Evolutionary conservation across 2,329 filamentous ascomycete species (phyloP), one percentile per base, ranked within the genome.

Genomic region (Hypoxylon sp.): DNA sequence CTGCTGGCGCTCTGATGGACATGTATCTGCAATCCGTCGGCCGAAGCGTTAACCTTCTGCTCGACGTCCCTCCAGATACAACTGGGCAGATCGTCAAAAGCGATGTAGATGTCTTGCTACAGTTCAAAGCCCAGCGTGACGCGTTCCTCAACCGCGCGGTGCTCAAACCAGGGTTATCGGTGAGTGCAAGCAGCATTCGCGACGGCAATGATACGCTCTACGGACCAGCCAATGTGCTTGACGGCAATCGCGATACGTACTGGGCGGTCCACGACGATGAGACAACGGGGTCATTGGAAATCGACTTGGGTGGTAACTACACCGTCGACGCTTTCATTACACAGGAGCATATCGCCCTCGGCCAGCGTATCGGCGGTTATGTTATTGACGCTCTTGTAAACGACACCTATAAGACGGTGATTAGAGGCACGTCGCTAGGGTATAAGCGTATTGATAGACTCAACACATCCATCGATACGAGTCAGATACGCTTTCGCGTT

Each of bases 351-450:
- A 76, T 78, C 37, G 69, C 74, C 5, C 54, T 76, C 5, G 76
- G 76, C 3, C 76, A 78, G 62, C 71, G 76, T 2, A 73, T 78
- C 19, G 76, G 76, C n/a, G 75, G 74, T 1, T 77, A 77, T 46
- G 54, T 62, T 0, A 72, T 76, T 14, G 75, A 77, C 4, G 70
- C 63, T 3, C 3, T 71, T 19, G 63, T 71, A 5, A 58, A 72
- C 14, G 75, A 63, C 1, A 29, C 53, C 1, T 75, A 70, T 14
- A 57, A 50, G 50, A 55, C 71, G 10, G 66, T 75, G 9, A 58
- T 75, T 2, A 70, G 14, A 3, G 74, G 75, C 4, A 74, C 73
- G 2, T 74, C 75, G 39, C 13, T 76, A 13, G 75, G 75, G 9
- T 75, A 77, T 35, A 75, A 75, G 46, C 71, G 75, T 14, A 76